These are phyloP conservation scores for Epichloe gansuensis DNA, from an alignment of 2,329 filamentous ascomycete species.

Conservation along the genomic window DNA sequence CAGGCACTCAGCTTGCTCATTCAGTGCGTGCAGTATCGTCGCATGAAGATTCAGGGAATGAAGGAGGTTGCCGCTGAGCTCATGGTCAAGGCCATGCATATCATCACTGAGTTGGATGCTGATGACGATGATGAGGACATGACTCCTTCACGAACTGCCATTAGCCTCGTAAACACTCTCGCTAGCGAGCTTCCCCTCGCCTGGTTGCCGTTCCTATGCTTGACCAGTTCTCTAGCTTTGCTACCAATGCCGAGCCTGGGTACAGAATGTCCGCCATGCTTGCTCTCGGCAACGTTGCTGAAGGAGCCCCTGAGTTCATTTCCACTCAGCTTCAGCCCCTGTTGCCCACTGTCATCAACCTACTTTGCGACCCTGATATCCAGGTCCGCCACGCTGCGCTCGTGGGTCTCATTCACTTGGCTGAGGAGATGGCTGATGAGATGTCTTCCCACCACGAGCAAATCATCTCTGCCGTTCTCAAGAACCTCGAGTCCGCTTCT, in stretches of 20 bases:
- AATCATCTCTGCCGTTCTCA: constrained; percentile 72
- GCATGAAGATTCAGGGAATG: constrained; percentile 89
- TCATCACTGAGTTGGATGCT: constrained; percentile 78
- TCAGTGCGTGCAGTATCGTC: constrained; percentile 82
- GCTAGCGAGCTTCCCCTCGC: constrained; percentile 81
- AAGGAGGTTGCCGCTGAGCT: constrained; percentile 73
- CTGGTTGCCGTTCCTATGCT: constrained; percentile 91
- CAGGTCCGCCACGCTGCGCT: constrained; percentile 80
- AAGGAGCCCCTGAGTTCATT: constrained; percentile 95
- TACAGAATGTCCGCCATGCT: constrained; percentile 85
- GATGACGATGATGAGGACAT: constrained; percentile 64
- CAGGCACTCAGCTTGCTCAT: constrained; percentile 92
- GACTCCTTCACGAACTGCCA: constrained; percentile 72
- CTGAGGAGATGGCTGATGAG: constrained; percentile 87
- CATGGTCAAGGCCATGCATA: constrained; percentile 76
- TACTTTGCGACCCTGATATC: constrained; percentile 74
- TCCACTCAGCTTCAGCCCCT: constrained; percentile 81
- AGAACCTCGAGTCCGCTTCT: constrained; percentile 76
- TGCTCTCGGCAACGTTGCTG: constrained; percentile 84
- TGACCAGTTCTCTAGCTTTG: constrained; percentile 73
- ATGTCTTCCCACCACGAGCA: constrained; percentile 74
- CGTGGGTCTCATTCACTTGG: constrained; percentile 76
- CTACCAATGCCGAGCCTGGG: constrained; percentile 59
- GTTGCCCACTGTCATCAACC: constrained; percentile 69
- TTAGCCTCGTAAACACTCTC: constrained; percentile 80